phyloP scores from a whole-genome alignment of 352 stramenopile genomes.

The Pythium chondricola region DNA sequence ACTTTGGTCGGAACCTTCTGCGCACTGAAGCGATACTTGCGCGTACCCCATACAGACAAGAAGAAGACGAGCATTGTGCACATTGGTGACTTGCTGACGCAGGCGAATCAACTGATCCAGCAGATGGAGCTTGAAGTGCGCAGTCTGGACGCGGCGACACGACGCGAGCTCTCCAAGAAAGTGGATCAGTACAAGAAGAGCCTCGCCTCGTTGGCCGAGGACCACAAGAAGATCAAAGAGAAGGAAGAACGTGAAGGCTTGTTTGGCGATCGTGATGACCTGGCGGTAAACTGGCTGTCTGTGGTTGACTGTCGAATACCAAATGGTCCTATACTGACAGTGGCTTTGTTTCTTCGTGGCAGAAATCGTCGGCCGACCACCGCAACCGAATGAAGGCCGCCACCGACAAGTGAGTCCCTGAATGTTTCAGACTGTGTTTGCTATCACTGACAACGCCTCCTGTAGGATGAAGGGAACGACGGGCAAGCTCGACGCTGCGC shows the following conservation, averaged over 20 bases:
- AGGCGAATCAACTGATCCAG: conserved; percentile 82
- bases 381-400: conserved; percentile 71
- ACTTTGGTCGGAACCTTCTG: too few relatives aligned
- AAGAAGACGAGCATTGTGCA: conserved; percentile 82
- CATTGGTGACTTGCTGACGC: conserved; percentile 70
- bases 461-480: conserved; percentile 80
- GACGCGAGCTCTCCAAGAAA: conserved; percentile 84
- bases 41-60: conserved; percentile 43
- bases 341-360: background rate
- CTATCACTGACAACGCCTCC: background rate
- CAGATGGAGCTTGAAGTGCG: conserved; percentile 88
- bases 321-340: too few relatives aligned
- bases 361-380: conserved; percentile 62
- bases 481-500: conserved; percentile 68
- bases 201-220: conserved; percentile 66
- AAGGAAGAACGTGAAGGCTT: conserved; percentile 81
- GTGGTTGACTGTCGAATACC: background rate
- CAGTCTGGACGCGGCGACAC: conserved; percentile 68
- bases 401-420: conserved; percentile 64
- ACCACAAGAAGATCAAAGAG: conserved; percentile 77
- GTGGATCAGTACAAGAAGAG: conserved; percentile 89
- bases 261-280: conserved; percentile 70
- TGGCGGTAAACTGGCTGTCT: conserved; percentile 30
- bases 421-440: background rate
- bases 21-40: too few relatives aligned